phyloP scores from a whole-genome alignment of 495 filamentous ascomycete species.

The Hypoxylon cercidicola region DNA sequence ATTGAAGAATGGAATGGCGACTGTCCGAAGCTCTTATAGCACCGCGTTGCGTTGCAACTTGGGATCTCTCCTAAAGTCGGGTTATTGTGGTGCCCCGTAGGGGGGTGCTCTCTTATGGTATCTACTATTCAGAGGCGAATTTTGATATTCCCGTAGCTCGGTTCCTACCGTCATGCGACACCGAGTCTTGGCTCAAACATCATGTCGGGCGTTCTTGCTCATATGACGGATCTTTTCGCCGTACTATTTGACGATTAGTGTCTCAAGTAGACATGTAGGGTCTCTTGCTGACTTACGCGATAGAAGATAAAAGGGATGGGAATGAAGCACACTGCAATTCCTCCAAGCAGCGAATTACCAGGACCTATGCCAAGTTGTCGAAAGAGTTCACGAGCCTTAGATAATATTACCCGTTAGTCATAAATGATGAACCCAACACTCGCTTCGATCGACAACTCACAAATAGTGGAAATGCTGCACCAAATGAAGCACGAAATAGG shows the following conservation, averaged over 20 bases:
- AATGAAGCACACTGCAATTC: slow-evolving; percentile 55
- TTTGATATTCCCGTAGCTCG: too few relatives aligned
- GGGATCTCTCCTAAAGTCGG: too few relatives aligned
- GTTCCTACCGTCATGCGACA: too few relatives aligned
- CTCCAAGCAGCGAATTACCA: slow-evolving; percentile 59
- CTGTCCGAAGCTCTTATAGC: too few relatives aligned
- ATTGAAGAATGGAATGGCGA: too few relatives aligned
- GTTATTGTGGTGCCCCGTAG: too few relatives aligned
- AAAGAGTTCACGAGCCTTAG: slow-evolving; percentile 55
- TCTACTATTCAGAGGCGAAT: too few relatives aligned
- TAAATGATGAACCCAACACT: slow-evolving; percentile 28
- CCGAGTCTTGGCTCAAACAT: too few relatives aligned
- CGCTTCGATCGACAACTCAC: slow-evolving; percentile 38
- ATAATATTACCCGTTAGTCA: slow-evolving; percentile 54
- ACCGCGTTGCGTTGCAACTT: too few relatives aligned
- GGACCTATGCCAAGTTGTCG: slow-evolving; percentile 56
- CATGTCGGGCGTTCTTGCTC: slow-evolving; percentile 47
- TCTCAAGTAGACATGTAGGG: not conserved
- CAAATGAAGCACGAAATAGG: slow-evolving; percentile 57
- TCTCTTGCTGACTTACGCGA: slow-evolving; percentile 26
- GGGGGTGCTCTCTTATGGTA: too few relatives aligned
- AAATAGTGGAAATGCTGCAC: slow-evolving; percentile 60
- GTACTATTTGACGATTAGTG: slow-evolving; percentile 41
- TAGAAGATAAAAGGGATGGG: slow-evolving; percentile 63
- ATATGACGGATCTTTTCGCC: slow-evolving; percentile 43